Percentiles rank a stretch among this genome's conserved stretches.
phyloP scores from a whole-genome alignment of 441 rosid genomes.

The Gossypium davidsonii region DNA sequence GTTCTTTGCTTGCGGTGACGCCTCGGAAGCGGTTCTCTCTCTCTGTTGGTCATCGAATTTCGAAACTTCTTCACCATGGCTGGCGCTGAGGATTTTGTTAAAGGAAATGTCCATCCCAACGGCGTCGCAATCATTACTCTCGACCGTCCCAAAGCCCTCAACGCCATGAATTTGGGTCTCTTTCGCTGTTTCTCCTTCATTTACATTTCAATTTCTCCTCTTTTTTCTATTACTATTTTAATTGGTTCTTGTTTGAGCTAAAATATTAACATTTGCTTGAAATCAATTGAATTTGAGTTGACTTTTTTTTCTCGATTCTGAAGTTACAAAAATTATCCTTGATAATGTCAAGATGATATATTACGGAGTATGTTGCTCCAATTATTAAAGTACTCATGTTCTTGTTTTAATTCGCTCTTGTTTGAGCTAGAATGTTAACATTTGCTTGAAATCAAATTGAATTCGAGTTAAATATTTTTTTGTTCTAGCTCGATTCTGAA shows the following conservation, averaged over 20 bases:
- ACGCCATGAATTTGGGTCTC: neutral
- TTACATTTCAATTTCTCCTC: neutral
- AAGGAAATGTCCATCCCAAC: constrained; percentile 59
- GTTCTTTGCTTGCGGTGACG: neutral
- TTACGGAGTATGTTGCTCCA: no score
- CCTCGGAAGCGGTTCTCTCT: constrained; percentile 3
- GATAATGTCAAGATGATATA: no score
- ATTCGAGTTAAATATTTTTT: neutral
- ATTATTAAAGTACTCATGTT: no score
- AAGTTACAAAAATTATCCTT: no score
- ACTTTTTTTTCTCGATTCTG: no score
- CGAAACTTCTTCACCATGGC: constrained; percentile 52
- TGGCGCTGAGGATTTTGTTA: constrained; percentile 48
- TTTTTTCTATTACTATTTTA: neutral
- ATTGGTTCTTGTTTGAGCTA: neutral
- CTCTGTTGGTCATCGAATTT: neutral
- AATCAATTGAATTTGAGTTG: neutral
- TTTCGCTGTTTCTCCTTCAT: neutral
- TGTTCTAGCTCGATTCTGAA: neutral
- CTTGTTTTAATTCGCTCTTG: neutral
- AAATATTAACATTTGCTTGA: neutral
- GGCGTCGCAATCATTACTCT: constrained; percentile 85
- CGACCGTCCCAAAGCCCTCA: constrained; percentile 83
- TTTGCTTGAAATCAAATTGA: neutral
- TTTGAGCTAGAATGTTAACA: neutral